phyloP scores from a whole-genome alignment of 768 basidiomycete species.

The Termitomyces sp. region DNA sequence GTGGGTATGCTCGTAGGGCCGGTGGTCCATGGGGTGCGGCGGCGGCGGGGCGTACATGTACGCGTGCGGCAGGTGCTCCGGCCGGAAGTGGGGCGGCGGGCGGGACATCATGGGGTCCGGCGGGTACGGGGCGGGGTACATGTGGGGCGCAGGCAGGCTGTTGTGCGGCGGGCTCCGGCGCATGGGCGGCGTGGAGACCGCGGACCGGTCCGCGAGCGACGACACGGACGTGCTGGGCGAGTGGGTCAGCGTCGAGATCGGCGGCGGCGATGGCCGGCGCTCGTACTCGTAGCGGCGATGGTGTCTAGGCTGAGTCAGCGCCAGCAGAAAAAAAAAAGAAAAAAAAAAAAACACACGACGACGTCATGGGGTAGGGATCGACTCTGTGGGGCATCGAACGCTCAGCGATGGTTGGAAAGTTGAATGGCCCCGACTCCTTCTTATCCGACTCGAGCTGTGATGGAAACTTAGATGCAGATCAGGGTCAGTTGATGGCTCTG shows the following conservation, averaged over 20 bases:
- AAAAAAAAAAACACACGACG: conserved; percentile 17
- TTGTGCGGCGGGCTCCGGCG: conserved; percentile 35
- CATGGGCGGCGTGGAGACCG: conserved; percentile 55
- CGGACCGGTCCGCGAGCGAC: conserved; percentile 51
- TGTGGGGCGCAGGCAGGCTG: conserved; percentile 22
- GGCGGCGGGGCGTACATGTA: conserved; percentile 31
- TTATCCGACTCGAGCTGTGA: conserved; percentile 22
- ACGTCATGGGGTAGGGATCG: conserved; percentile 26
- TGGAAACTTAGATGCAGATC: conserved; percentile 29
- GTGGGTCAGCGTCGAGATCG: conserved; percentile 49
- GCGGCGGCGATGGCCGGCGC: conserved; percentile 29
- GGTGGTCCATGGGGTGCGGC: conserved; percentile 21
- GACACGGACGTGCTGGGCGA: conserved; percentile 61
- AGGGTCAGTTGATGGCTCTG: conserved; percentile 30
- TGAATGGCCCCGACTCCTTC: conserved; percentile 8
- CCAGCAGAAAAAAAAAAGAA: not conserved
- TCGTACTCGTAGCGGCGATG: conserved; percentile 34
- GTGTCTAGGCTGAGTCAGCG: conserved; percentile 19
- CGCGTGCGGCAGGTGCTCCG: conserved; percentile 20
- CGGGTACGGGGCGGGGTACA: conserved; percentile 33
- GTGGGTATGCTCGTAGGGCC: conserved; percentile 21
- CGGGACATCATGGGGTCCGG: conserved; percentile 25
- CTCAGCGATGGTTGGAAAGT: conserved; percentile 13
- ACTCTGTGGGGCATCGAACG: conserved; percentile 51
- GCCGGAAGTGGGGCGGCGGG: conserved; percentile 28